Evolutionary conservation across 257 asterid species (phyloP).

Genomic region (Scutellaria baicalensis): DNA sequence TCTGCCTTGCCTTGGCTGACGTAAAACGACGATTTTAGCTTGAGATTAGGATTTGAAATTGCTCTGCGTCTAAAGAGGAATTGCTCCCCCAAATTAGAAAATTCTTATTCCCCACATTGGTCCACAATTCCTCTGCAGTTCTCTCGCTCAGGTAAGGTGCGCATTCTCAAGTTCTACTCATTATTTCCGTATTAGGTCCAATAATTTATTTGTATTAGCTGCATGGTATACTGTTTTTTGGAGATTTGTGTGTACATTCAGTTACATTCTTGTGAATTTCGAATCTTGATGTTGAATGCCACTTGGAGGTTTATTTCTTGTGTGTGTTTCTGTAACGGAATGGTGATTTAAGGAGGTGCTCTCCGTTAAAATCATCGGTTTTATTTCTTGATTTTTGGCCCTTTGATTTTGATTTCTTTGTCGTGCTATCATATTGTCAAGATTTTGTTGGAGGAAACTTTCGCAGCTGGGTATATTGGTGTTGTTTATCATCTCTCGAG

Average conservation of each 20-base stretch:
- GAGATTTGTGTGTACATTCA: not conserved
- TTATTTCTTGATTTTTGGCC: not conserved
- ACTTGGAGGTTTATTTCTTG: slow-evolving; percentile 6
- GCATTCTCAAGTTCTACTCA: not conserved
- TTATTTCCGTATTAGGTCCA: not conserved
- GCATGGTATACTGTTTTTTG: not conserved
- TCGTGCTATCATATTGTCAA: not conserved
- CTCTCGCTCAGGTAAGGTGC: slow-evolving; percentile 14
- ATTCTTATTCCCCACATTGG: not conserved
- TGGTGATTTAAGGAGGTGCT: slow-evolving; percentile 1
- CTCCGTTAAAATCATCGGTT: not conserved
- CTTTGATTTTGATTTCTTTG: not conserved
- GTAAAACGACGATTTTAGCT: not conserved
- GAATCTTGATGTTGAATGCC: slow-evolving; percentile 15
- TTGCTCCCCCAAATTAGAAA: slow-evolving; percentile 8
- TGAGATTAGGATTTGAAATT: not conserved
- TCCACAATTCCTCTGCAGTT: slow-evolving; percentile 8
- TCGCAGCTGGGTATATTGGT: not conserved
- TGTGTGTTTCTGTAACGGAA: not conserved
- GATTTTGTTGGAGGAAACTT: not conserved
- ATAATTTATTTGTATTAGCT: not conserved
- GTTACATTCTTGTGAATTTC: not conserved
- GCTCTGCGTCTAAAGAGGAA: not conserved
- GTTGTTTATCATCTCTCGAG: not conserved
- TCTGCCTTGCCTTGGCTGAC: not conserved